Conservation (phyloP, 2,329 filamentous ascomycete species). For the Nakataea oryzae region DNA sequence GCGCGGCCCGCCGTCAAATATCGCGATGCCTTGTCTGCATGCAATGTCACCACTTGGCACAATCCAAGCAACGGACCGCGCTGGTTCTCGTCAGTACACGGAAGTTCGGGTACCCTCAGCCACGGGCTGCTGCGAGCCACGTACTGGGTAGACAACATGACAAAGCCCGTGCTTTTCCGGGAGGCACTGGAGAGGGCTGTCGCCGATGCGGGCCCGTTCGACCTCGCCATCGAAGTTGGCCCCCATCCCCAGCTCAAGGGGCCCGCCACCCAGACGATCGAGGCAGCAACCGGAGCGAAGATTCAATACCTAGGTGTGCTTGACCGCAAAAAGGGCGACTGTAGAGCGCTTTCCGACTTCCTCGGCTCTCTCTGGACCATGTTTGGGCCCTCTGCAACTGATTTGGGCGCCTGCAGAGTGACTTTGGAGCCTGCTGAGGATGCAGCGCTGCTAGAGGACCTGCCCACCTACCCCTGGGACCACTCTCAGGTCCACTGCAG, state of each 20-base stretch:
- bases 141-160: conserved; percentile 37
- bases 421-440: neutral
- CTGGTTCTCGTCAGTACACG: conserved; percentile 31
- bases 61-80: conserved; percentile 12
- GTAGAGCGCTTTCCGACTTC: conserved; percentile 19
- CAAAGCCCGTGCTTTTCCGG: conserved; percentile 29
- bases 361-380: conserved; percentile 21
- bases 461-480: conserved; percentile 38
- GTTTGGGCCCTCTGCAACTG: conserved; percentile 13
- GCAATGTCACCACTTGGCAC: conserved; percentile 14
- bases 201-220: conserved; percentile 13
- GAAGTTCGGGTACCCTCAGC: conserved; percentile 4
- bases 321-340: conserved; percentile 17
- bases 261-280: conserved; percentile 24
- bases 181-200: conserved; percentile 22
- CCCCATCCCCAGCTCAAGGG: conserved; percentile 32
- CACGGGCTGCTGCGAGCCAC: conserved; percentile 8
- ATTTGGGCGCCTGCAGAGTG: conserved; percentile 5
- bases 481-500: conserved; percentile 30
- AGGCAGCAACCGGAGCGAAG: conserved; percentile 1
- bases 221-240: conserved; percentile 31
- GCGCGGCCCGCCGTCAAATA: conserved; percentile 20
- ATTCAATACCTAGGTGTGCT: conserved; percentile 22
- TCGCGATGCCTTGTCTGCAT: conserved; percentile 16
- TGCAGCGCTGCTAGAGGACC: conserved; percentile 9